Conservation (phyloP, 2,329 filamentous ascomycete species). For the Neofusicoccum umdonicola region DNA sequence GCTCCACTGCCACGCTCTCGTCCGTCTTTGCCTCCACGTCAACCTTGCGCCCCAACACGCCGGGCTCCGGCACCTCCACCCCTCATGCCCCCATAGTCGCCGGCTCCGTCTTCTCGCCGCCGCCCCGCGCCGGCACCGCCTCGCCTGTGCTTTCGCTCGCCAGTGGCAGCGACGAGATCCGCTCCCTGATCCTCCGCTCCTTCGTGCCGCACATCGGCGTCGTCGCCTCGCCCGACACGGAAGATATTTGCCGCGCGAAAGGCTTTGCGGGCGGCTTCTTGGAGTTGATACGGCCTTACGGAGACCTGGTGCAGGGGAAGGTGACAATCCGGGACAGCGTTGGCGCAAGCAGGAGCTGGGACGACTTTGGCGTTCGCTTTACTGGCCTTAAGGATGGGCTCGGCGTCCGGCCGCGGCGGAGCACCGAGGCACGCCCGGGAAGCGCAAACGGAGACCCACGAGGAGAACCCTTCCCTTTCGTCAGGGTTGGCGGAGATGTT, state of each 20-base stretch:
- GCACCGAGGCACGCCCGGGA: slow-evolving; percentile 36
- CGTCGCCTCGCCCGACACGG: slow-evolving; percentile 81
- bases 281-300: slow-evolving; percentile 85
- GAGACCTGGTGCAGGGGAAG: slow-evolving; percentile 82
- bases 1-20: slow-evolving; percentile 52
- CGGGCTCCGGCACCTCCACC: slow-evolving; percentile 44
- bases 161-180: slow-evolving; percentile 53
- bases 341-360: slow-evolving; percentile 76
- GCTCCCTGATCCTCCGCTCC: slow-evolving; percentile 71
- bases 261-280: slow-evolving; percentile 80
- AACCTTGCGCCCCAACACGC: slow-evolving; percentile 40
- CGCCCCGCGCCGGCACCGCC: slow-evolving; percentile 34
- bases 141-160: slow-evolving; percentile 34
- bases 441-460: slow-evolving; percentile 21
- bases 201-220: slow-evolving; percentile 89
- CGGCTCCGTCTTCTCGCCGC: slow-evolving; percentile 47
- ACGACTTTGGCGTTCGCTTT: slow-evolving; percentile 89
- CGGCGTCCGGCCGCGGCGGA: slow-evolving; percentile 38
- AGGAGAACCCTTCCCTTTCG: slow-evolving; percentile 28
- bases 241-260: slow-evolving; percentile 76
- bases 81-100: slow-evolving; percentile 36
- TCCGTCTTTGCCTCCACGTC: slow-evolving; percentile 53
- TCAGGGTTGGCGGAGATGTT: slow-evolving; percentile 53
- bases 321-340: slow-evolving; percentile 88
- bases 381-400: slow-evolving; percentile 63